Conservation (phyloP, 106 monocot genomes). For the Posidonia australis region DNA sequence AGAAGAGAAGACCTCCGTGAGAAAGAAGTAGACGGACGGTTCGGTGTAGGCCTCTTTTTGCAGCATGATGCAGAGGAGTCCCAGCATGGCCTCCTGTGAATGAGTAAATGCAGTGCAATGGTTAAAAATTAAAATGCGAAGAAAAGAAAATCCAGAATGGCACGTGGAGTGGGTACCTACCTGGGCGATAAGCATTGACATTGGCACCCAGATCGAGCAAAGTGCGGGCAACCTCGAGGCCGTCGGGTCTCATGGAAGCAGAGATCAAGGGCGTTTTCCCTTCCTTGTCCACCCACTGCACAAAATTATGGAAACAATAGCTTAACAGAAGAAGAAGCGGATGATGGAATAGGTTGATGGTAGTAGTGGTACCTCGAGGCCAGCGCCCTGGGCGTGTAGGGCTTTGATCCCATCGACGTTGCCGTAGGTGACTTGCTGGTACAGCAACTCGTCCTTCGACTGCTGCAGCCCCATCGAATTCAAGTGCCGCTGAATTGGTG, state of each 20-base stretch:
- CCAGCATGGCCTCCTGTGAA: constrained; percentile 41
- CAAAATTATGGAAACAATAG: background rate
- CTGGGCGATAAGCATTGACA: constrained; percentile 83
- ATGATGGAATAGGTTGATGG: background rate
- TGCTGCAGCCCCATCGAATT: constrained; percentile 65
- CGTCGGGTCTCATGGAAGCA: constrained; percentile 61
- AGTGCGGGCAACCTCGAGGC: constrained; percentile 40
- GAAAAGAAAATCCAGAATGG: no score
- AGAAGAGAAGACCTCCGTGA: constrained; percentile 47
- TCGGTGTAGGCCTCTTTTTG: constrained; percentile 64
- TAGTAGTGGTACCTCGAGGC: constrained; percentile 44
- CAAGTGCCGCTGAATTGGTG: no score
- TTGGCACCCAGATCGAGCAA: constrained; percentile 86
- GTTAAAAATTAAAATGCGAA: no score
- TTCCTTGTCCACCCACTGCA: constrained; percentile 84
- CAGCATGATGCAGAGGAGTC: constrained; percentile 90
- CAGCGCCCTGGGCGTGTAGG: constrained; percentile 60
- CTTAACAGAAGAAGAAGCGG: background rate
- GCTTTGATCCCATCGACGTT: constrained; percentile 55
- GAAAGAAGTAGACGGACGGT: constrained; percentile 69
- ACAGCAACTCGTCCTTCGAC: constrained; percentile 81
- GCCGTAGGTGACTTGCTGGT: constrained; percentile 64
- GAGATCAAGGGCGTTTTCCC: constrained; percentile 83
- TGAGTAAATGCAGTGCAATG: no score
- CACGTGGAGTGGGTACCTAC: constrained; percentile 32